Evolutionary conservation across 2,329 filamentous ascomycete genomes (phyloP), one percentile per base, ranked within the genome.

Genomic region (Rhynchosporium secalis): DNA sequence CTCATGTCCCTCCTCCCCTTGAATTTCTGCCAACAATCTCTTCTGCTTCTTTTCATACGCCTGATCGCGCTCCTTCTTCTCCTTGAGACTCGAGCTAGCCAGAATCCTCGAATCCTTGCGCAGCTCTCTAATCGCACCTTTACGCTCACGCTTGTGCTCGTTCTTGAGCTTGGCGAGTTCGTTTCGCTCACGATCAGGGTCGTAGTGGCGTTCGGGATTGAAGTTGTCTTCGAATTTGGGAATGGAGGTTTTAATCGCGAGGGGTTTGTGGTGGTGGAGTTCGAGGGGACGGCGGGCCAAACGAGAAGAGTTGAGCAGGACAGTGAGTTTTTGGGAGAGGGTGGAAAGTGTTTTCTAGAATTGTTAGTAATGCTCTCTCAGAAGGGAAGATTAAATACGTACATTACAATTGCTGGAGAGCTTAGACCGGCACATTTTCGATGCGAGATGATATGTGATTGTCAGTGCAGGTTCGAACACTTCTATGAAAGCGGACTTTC

Each of bases 21-120:
- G 94, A 71, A 99, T 97, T 83, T 97, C 93, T 9, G 93, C 91
- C 70, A 98, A 86, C 64, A 99, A 81, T 68, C 89, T 86, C 82
- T 89, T 91, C 81, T 94, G 96, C 83, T 98, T 98, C 82, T 90
- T 91, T 81, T 98, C 94, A 81, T 99, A 98, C 68, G 91, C 92
- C 62, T 85, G 86, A 80, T 98, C 95, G 79, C 86, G 88, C 79
- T 91, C 90, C 83, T 93, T 96, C 87, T 98, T 98, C 80, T 96
- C 83, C 71, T 86, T 85, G 72, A 99, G 81, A 77, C 91, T 90
- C 83, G 97, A 93, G 69, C 94, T 83, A 40, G 92, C 92, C 79
- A 98, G 86, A 74, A 99, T 98, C 76, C 90, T 91, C 60, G 92
- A 90, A 72, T 99, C 96, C 82, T 97, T 98, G 74, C 95, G 86